Evolutionary conservation across 2,329 filamentous ascomycete species (phyloP).

Genomic region (Paracoccidioides brasiliensis): DNA sequence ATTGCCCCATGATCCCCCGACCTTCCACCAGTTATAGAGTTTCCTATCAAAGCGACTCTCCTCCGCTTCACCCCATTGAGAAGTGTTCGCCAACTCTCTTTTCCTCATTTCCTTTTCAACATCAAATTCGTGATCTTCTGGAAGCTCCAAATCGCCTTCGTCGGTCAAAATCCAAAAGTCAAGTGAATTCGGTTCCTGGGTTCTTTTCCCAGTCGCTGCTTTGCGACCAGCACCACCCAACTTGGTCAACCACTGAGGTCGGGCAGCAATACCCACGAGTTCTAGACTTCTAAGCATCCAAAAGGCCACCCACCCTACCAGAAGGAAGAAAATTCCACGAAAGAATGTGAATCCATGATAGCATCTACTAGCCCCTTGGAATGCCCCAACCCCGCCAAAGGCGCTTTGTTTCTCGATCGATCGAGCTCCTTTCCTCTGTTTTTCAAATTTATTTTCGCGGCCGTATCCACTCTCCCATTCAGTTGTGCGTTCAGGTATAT

Average conservation of each 20-base stretch:
- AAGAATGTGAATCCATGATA: constrained; percentile 63
- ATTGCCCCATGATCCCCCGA: constrained; percentile 73
- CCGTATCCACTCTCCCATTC: constrained; percentile 36
- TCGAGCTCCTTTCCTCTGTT: constrained; percentile 22
- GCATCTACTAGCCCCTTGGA: constrained; percentile 65
- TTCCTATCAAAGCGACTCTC: constrained; percentile 59
- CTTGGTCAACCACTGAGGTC: constrained; percentile 49
- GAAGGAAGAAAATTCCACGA: constrained; percentile 55
- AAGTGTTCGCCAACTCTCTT: constrained; percentile 37
- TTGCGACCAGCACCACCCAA: constrained; percentile 21
- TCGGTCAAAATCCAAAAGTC: constrained; percentile 44
- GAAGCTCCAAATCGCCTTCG: constrained; percentile 42
- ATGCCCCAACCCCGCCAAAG: constrained; percentile 58
- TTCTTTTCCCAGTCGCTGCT: constrained; percentile 8
- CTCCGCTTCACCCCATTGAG: constrained; percentile 32
- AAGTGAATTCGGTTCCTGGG: constrained; percentile 18
- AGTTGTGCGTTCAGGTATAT: constrained; percentile 19
- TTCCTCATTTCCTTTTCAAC: constrained; percentile 67
- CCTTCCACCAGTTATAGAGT: constrained; percentile 74
- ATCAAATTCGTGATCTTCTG: constrained; percentile 55
- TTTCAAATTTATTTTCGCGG: constrained; percentile 33
- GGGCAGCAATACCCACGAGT: constrained; percentile 46
- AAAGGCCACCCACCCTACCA: constrained; percentile 46
- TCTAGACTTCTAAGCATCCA: constrained; percentile 42
- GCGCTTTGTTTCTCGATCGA: constrained; percentile 25